Base-by-base conservation (phyloP, 2,329 filamentous ascomycete species). In the Monilinia aucupariae region DNA sequence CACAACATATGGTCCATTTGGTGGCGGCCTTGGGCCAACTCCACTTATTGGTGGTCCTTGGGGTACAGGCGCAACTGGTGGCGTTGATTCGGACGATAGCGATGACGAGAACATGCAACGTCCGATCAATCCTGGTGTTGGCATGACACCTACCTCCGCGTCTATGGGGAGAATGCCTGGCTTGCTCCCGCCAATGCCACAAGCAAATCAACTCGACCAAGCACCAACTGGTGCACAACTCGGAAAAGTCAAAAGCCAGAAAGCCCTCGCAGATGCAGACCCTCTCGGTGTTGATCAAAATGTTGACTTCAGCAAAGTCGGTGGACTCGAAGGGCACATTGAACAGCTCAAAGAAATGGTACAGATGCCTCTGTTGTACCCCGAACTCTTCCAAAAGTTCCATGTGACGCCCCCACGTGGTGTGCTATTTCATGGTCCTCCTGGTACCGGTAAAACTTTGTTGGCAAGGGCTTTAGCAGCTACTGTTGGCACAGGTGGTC, bases 341-440 rank as follows among this genome's bases (percentile, higher is more conserved):
- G 92, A 97, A 73, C 91, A 97, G 75, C 81, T 99, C 66, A 97
- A 99, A 76, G 94, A 99, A 77, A 99, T 99, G 94, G 93, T 99
- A 22, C 90, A 93, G 68, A 82, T 99, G 65, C 94, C 94, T 2
- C 79, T 99, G 25, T 83, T 97, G 7, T 99, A 99, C 72, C 94
- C 94, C 0, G 94, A 99, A 75, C 86, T 97, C 49, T 99, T 97
- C 75, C 82, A 88, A 67, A 87, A 87, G 66, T 96, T 97, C 75
- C 88, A 96, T 68, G 91, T 97, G 64, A 96, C 92, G 1, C 94
- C 94, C 13, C 94, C 94, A 15, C 86, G 96, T 60, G 94, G 94
- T 75, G 96, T 99, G 2, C 77, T 99, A 64, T 99, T 99, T 76
- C 94, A 99, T 74, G 94, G 94, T 41, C 94, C 94, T 61, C 94